Evolutionary conservation across 306 rosid species (phyloP), one percentile per base, ranked within the genome.

Genomic region (Dicorynia guianensis): DNA sequence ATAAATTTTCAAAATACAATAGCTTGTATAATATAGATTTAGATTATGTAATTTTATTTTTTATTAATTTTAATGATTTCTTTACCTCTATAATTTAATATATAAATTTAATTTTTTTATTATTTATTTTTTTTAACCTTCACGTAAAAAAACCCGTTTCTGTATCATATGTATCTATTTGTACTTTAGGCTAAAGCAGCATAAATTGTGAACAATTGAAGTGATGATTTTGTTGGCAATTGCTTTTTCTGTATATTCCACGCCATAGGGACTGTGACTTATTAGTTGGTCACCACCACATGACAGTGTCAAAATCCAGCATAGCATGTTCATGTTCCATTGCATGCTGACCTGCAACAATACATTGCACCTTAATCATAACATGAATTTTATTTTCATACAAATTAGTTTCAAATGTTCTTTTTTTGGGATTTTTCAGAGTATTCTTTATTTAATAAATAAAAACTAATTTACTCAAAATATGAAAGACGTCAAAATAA

Each of bases 251-350:
- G 42, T 70, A n/a, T 34, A 17, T 5, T 17, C 10, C 25, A 19
- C 53, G 74, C 69, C 63, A 63, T 40, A 55, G 14, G 63, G 58
- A 6, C 54, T 39, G 72, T 39, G 72, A 61, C 73, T 68, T 49
- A 42, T 19, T 11, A 17, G 10, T 35, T 72, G 66, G 53, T 42
- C 60, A 14, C n/a, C 53, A 58, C 76, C 38, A 25, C 44, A 59
- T 30, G 56, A 65, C 39, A 63, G 68, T n/a, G 30, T 33, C 50
- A 46, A 66, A 8, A 30, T 82, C 76, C 79, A 66, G 39, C 82
- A 44, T 44, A 1, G 42, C 82, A 82, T 58, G 75, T 71, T 70
- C 78, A 6, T 53, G 17, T 63, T 81, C 68, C 54, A 11, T 5
- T 47, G 17, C 13, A 53, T 7, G 72, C 68, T 68, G 62, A 48